Conservation (phyloP, 2,329 filamentous ascomycete species). For the Davidsoniella neocaledoniae region DNA sequence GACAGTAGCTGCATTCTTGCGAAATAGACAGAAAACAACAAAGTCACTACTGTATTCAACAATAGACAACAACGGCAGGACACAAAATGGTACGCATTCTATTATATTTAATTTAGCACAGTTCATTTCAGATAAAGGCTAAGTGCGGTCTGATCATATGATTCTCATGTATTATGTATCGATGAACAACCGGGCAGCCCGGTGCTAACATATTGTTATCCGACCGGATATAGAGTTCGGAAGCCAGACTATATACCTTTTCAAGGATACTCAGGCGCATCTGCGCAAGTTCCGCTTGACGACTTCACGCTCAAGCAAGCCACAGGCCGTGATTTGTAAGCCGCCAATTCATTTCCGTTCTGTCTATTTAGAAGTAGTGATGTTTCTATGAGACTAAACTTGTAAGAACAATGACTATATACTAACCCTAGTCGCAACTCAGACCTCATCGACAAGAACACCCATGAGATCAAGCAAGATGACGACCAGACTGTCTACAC, state of each 20-base stretch:
- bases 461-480: conserved; percentile 73
- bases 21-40: too few relatives aligned
- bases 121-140: neutral
- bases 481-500: conserved; percentile 64
- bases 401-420: neutral
- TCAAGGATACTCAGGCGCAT: conserved; percentile 75
- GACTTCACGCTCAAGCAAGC: conserved; percentile 70
- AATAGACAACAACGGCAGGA: neutral
- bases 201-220: neutral
- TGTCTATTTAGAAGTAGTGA: neutral
- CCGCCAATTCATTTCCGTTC: conserved; percentile 18
- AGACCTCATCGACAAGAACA: conserved; percentile 85
- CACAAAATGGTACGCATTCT: neutral
- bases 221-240: conserved; percentile 38
- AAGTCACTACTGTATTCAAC: neutral
- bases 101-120: neutral
- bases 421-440: conserved; percentile 11
- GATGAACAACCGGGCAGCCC: neutral
- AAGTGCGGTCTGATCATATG: neutral
- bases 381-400: neutral
- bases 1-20: too few relatives aligned
- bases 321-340: conserved; percentile 91
- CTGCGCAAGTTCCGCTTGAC: conserved; percentile 87
- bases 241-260: conserved; percentile 84
- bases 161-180: neutral